Percentiles rank a stretch among this genome's conserved stretches.
Evolutionary conservation across 2,329 filamentous ascomycete genomes (phyloP).

Genomic region (Cladobotryum mycophilum): DNA sequence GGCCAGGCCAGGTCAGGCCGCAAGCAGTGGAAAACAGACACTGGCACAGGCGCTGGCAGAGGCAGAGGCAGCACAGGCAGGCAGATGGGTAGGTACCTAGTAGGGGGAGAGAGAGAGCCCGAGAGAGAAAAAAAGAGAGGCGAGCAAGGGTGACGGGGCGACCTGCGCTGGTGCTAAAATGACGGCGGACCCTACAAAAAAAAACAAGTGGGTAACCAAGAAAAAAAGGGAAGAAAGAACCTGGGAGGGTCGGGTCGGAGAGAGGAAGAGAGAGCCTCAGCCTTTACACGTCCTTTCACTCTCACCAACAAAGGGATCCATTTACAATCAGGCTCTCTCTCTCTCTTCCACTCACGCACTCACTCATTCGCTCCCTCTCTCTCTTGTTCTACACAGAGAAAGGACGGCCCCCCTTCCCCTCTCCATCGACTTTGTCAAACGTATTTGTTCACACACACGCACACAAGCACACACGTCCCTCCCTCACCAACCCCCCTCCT

Average conservation of each 20-base stretch:
- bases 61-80: neutral
- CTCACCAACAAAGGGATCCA: neutral
- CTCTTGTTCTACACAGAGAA: neutral
- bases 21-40: too few relatives aligned
- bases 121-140: neutral
- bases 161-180: too few relatives aligned
- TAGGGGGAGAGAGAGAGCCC: too few relatives aligned
- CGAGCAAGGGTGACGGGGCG: neutral
- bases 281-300: neutral
- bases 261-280: neutral
- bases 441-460: too few relatives aligned
- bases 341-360: neutral
- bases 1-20: too few relatives aligned
- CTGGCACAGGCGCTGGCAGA: neutral
- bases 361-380: neutral
- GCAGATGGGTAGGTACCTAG: neutral
- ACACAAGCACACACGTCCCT: neutral
- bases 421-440: neutral
- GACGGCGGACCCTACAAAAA: neutral
- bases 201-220: neutral
- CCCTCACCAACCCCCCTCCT: neutral
- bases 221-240: neutral
- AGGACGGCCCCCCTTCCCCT: neutral
- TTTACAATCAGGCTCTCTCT: neutral
- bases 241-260: neutral